Evolutionary conservation across 768 basidiomycete species (phyloP), one percentile per base, ranked within the genome.

Genomic region (Tricholoma furcatifolium): DNA sequence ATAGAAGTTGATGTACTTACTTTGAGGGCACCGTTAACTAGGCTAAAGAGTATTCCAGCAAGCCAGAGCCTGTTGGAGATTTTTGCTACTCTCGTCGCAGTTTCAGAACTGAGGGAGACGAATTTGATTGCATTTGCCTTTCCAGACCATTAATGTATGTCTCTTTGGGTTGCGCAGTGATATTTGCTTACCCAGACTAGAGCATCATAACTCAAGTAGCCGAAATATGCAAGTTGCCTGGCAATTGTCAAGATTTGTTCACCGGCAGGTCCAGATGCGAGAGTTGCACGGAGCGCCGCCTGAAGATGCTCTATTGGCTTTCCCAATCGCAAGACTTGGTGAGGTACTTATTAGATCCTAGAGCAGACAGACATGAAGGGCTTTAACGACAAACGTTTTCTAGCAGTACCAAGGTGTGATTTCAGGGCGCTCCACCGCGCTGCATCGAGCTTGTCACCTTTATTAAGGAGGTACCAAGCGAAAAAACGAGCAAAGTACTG

Each of bases 301-400:
- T 98, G 96, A 6, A 95, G 75, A 70, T 97, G 93, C 65, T 99
- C 97, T 57, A 95, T 61, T 7, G 94, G 93, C 70, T 98, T 96
- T 60, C 93, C 93, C 48, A 99, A 75, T 14, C 97, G 85, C 78
- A 98, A 76, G 34, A 97, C 96, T 98, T 51, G 31, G n/a, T 1
- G 42, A 3, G 58, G 27, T 15, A n/a, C n/a, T n/a, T n/a, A 39
- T 27, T 21, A 8, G 36, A 32, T 9, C 40, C 48, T 47, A 56
- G 48, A 47, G 11, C 57, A 45, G 53, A 21, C 23, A 17, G 42
- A 30, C 12, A 30, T 24, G 10, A 12, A 42, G n/a, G 38, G 6
- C 5, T 39, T 15, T 30, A 15, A 34, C 31, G 23, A 69, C 82
- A 49, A 64, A 97, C 96, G 75, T 73, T 96, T 98, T 58, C 97